Evolutionary conservation across 306 rosid genomes (phyloP).

Genomic region (Cercis canadensis): DNA sequence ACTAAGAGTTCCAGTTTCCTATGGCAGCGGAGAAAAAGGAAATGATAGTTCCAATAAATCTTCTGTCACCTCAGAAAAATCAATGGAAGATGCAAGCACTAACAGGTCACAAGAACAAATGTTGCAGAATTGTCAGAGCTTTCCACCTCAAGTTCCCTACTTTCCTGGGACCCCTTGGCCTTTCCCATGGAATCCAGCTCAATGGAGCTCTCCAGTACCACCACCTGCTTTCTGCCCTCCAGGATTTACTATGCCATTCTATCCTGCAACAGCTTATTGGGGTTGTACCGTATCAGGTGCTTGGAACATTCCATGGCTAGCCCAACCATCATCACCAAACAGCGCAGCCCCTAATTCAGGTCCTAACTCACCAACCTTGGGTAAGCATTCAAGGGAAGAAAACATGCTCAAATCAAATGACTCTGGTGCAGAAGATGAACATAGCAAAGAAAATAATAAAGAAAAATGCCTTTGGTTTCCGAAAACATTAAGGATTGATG

Average conservation of each 20-base stretch:
- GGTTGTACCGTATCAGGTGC: conserved; percentile 57
- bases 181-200: conserved; percentile 62
- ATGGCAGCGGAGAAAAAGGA: conserved; percentile 47
- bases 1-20: conserved; percentile 40
- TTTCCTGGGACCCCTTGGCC: conserved; percentile 66
- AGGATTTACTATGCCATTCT: conserved; percentile 62
- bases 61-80: conserved; percentile 56
- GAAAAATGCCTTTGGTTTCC: conserved; percentile 62
- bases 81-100: conserved; percentile 49
- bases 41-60: conserved; percentile 62
- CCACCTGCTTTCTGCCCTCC: conserved; percentile 59
- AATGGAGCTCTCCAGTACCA: conserved; percentile 58
- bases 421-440: conserved; percentile 31
- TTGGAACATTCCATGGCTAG: conserved; percentile 57
- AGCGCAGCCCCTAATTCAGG: conserved; percentile 42
- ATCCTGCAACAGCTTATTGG: conserved; percentile 69
- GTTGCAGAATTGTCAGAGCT: conserved; percentile 40
- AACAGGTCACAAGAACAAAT: conserved; percentile 43
- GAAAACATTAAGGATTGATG: conserved; percentile 68
- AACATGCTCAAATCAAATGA: conserved; percentile 37
- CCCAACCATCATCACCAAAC: conserved; percentile 46
- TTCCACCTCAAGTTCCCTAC: conserved; percentile 59
- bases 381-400: conserved; percentile 81
- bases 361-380: conserved; percentile 55
- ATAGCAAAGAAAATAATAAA: conserved; percentile 38